Percentiles rank a stretch among this genome's conserved stretches.
Evolutionary conservation across 495 filamentous ascomycete species (phyloP).

Genomic region (Aspergillus panamensis): DNA sequence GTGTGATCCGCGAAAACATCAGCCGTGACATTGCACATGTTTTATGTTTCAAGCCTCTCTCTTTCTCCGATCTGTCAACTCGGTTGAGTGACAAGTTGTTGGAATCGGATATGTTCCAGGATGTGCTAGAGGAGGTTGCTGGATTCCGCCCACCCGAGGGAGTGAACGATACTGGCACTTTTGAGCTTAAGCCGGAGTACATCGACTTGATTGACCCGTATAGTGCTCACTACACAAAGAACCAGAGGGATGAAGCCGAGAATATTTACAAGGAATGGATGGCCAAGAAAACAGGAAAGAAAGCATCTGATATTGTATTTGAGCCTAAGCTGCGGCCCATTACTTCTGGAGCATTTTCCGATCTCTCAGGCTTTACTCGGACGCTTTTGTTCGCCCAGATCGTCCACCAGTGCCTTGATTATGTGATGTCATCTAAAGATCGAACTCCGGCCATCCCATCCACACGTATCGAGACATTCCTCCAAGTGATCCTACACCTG

Average conservation of each 20-base stretch:
- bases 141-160: slow-evolving; percentile 87
- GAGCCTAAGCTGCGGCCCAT: slow-evolving; percentile 85
- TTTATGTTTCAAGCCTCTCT: slow-evolving; percentile 91
- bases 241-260: slow-evolving; percentile 95
- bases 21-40: slow-evolving; percentile 88
- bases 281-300: slow-evolving; percentile 81
- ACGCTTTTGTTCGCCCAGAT: slow-evolving; percentile 87
- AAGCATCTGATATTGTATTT: slow-evolving; percentile 81
- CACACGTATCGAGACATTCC: slow-evolving; percentile 83
- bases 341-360: slow-evolving; percentile 66
- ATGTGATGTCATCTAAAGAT: slow-evolving; percentile 61
- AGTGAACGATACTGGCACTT: slow-evolving; percentile 85
- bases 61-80: slow-evolving; percentile 80
- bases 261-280: slow-evolving; percentile 78
- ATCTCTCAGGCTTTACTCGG: slow-evolving; percentile 71
- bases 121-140: slow-evolving; percentile 86
- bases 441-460: slow-evolving; percentile 67
- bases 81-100: slow-evolving; percentile 57
- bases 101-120: slow-evolving; percentile 75
- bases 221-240: slow-evolving; percentile 90
- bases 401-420: slow-evolving; percentile 81
- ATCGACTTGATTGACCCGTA: slow-evolving; percentile 90
- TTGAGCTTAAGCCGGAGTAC: slow-evolving; percentile 83
- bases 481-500: slow-evolving; percentile 87
- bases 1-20: slow-evolving; percentile 65